These are phyloP conservation scores for Vicia faba DNA, from an alignment of 306 rosid species.

Conservation along the genomic window DNA sequence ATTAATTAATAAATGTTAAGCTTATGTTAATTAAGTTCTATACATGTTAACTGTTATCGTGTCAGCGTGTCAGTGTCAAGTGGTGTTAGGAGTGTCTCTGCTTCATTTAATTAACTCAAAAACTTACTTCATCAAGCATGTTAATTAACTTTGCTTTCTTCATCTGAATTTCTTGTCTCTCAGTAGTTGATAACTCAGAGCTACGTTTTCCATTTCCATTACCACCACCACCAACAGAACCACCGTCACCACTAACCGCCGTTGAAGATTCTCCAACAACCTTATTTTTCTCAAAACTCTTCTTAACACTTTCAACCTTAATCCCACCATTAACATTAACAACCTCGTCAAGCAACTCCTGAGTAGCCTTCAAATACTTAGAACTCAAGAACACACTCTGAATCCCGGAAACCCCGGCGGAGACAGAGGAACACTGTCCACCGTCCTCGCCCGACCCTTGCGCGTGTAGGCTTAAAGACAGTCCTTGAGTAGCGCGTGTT, in stretches of 20 bases:
- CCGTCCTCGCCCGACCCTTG: slow-evolving; percentile 57
- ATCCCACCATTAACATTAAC: slow-evolving; percentile 70
- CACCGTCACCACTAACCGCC: slow-evolving; percentile 54
- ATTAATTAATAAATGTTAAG: not conserved
- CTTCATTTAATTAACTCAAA: not conserved
- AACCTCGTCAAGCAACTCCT: slow-evolving; percentile 85
- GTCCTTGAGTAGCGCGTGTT: slow-evolving; percentile 69
- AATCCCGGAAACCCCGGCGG: slow-evolving; percentile 67
- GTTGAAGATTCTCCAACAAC: slow-evolving; percentile 58
- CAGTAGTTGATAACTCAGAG: slow-evolving; percentile 71
- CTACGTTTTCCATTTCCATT: slow-evolving; percentile 56
- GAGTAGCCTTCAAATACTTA: slow-evolving; percentile 84
- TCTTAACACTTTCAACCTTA: slow-evolving; percentile 53
- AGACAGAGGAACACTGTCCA: slow-evolving; percentile 63
- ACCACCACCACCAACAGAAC: slow-evolving; percentile 52
- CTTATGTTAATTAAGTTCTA: too few species aligned
- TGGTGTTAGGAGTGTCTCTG: too few species aligned
- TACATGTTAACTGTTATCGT: too few species aligned
- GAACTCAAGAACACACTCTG: slow-evolving; percentile 81
- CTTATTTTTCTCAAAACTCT: slow-evolving; percentile 47
- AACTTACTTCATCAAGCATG: slow-evolving; percentile 93
- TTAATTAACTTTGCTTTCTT: slow-evolving; percentile 84
- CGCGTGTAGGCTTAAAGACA: slow-evolving; percentile 61
- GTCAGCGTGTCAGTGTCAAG: too few species aligned
- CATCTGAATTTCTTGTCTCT: slow-evolving; percentile 96